Conservation (phyloP, 2,329 filamentous ascomycete species). For the Aureobasidium subglaciale region DNA sequence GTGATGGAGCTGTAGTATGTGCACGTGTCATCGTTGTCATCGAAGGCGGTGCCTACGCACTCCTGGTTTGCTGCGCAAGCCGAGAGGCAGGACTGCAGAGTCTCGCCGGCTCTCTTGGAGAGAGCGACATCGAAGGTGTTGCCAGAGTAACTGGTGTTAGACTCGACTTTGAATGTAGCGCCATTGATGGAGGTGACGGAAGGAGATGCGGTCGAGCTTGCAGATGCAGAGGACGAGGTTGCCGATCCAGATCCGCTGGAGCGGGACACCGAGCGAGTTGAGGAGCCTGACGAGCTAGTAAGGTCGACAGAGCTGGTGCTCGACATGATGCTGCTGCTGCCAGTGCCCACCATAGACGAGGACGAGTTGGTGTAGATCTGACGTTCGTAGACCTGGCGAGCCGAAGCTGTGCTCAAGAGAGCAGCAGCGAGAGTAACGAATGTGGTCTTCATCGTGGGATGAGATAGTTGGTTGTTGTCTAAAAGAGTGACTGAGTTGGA, state of each 20-base stretch:
- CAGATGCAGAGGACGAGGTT: not conserved
- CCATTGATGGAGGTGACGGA: not conserved
- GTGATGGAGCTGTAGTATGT: constrained; percentile 2
- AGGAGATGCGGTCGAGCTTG: not conserved
- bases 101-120: constrained; percentile 7
- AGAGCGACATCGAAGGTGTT: not conserved
- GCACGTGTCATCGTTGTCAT: not conserved
- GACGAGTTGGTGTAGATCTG: not conserved
- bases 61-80: not conserved
- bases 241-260: not conserved
- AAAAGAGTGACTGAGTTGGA: constrained; percentile 13
- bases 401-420: not conserved
- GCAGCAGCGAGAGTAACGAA: not conserved
- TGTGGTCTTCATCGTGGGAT: not conserved
- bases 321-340: not conserved
- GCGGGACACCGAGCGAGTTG: not conserved
- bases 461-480: not conserved
- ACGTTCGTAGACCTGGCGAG: too few species aligned
- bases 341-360: too few species aligned
- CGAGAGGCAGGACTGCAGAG: not conserved
- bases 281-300: not conserved
- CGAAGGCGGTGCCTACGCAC: constrained; percentile 3
- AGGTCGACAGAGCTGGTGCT: not conserved
- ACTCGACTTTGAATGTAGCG: not conserved
- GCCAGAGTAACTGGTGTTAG: constrained; percentile 1